Base-by-base conservation (phyloP, 805 yeast species). In the Teunomyces tritomae region DNA sequence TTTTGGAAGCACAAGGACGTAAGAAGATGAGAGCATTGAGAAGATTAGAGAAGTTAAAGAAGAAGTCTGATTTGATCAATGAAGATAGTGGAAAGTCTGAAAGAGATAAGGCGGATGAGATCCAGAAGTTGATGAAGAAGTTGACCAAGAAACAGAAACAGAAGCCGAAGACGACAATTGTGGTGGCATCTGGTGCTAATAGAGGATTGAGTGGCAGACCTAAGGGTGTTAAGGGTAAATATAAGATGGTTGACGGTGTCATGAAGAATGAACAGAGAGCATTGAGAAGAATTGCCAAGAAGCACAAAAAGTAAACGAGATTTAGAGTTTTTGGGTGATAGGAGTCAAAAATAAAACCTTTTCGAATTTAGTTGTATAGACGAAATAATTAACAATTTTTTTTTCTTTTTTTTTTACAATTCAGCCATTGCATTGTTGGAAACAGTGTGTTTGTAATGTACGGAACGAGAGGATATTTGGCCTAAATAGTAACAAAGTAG, bases 161-260 rank as follows among this genome's bases (percentile, higher is more conserved):
- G 13, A 87, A 82, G 64, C 96, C 96, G 24, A 84, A 86, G 77
- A 89, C 89, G 34, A 88, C 96, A 1, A 79, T 89, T 51, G 96
- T 94, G 51, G 90, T 83, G 57, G 98, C 99, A 8, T 71, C 75
- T 43, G 98, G 98, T 61, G 66, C 74, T 32, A 91, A 94, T 69
- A 87, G 75, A 66, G 96, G 96, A 49, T 71, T 91, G 45, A 76
- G 87, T 57, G 99, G 99, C 47, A 86, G 99, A 74, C 99, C 99
- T 36, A 86, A 82, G 72, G 99, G 99, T 67, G 83, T 94, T 57
- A 89, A 84, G 68, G 99, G 99, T 71, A 90, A 89, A 67, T 94
- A 94, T 75, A 94, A 89, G 85, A 94, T 94, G 99, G 98, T 94
- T 58, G 99, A 94, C 71, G 98, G 98, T 77, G 88, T 85, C 16